These are phyloP conservation scores for Hyphodiscus sp. DNA, from an alignment of 2,329 filamentous ascomycete species.

Conservation along the genomic window DNA sequence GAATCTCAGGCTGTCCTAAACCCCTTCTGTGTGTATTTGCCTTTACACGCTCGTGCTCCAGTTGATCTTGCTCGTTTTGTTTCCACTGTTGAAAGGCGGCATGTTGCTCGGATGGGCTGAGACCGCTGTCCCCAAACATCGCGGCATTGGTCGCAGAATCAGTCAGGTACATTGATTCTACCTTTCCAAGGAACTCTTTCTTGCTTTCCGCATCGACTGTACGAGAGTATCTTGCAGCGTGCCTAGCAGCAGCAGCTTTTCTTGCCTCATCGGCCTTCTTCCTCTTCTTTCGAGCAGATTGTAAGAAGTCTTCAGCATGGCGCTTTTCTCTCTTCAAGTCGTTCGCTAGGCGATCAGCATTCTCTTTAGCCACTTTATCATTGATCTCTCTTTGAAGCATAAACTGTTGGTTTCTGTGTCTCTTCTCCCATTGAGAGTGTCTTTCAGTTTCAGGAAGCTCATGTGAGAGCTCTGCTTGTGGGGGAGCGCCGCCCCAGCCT, in stretches of 20 bases:
- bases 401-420: neutral
- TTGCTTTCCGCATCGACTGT: too few species aligned
- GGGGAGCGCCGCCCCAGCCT: neutral
- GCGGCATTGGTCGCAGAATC: too few species aligned
- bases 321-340: neutral
- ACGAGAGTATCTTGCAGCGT: too few species aligned
- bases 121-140: too few species aligned
- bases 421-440: neutral
- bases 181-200: too few species aligned
- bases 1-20: neutral
- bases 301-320: neutral
- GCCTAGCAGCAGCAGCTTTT: neutral
- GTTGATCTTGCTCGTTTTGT: neutral
- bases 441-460: neutral
- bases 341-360: neutral
- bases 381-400: neutral
- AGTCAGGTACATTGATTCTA: too few species aligned
- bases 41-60: neutral
- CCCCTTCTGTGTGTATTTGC: neutral
- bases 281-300: neutral
- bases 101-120: too few species aligned
- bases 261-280: neutral
- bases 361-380: neutral
- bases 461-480: neutral
- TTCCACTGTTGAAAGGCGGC: neutral